Evolutionary conservation across 352 stramenopile genomes (phyloP), one percentile per base, ranked within the genome.

Genomic region (Phytophthora ramorum): DNA sequence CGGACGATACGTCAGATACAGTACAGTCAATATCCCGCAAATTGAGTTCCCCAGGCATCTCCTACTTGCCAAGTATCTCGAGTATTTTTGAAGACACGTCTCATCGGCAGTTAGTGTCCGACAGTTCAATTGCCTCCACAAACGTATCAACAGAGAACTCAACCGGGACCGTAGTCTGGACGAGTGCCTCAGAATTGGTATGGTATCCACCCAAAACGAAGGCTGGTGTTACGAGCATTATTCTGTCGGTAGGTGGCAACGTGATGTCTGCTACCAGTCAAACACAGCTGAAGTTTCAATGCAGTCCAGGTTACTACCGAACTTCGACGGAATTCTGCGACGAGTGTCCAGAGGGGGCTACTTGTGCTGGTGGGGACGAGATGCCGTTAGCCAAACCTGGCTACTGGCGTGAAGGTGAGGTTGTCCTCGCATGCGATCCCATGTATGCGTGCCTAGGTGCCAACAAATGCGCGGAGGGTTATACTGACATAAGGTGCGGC

Each of bases 211-310:
- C 81, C 4, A 90, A 88, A 58, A 88, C 76, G 0, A 80, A 83
- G 46, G 81, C 73, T 26, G 81, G 81, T 2, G 69, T 59, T 14
- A 81, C 79, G 3, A 87, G 60, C 38, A 88, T 90, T 43, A 62
- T 83, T 37, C 48, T 90, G 16, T 85, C 77, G 2, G 78, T 90
- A 3, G 81, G 78, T 20, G 81, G 81, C 13, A 90, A 90, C 62
- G 37, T 76, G 5, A 87, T 88, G 76, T 80, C 78, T 22, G n/a
- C 81, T 5, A 47, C 58, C 0, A 88, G 79, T 49, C 81, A 90
- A 61, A 87, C 81, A 0, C 75, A 87, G 50, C 66, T 90, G 13
- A 83, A 83, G 41, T 90, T 90, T 30, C 78, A 85, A 58, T 90
- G 81, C 58, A 87, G 79, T 34, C 58, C 65, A 41, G 81, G 81